phyloP scores from a whole-genome alignment of 2,329 filamentous ascomycete species.

The Botryotinia convoluta region DNA sequence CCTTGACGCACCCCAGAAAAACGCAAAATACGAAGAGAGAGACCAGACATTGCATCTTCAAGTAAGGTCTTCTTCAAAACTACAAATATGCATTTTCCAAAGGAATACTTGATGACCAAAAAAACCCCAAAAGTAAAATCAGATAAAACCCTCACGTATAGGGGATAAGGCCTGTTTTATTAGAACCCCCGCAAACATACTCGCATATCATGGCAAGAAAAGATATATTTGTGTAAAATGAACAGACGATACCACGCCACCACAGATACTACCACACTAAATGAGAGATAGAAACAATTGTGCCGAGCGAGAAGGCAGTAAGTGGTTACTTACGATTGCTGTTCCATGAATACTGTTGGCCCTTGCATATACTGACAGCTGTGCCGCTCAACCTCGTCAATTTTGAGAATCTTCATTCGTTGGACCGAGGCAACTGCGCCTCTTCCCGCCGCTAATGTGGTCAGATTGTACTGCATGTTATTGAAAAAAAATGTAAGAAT shows the following conservation, averaged over 20 bases:
- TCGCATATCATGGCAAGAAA: background rate
- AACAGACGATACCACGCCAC: background rate
- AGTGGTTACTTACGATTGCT: background rate
- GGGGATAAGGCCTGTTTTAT: background rate
- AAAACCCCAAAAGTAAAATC: background rate
- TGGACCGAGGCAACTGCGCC: conserved; percentile 16
- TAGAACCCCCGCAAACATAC: background rate
- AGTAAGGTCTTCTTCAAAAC: background rate
- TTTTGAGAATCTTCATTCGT: conserved; percentile 7
- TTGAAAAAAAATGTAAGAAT: conserved; percentile 7
- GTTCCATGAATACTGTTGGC: conserved; percentile 8
- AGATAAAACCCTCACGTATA: background rate
- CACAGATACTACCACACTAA: conserved; percentile 13
- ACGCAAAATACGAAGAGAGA: background rate
- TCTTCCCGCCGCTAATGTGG: conserved; percentile 17
- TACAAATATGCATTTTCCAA: conserved; percentile 12
- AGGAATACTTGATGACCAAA: background rate
- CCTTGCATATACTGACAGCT: conserved; percentile 18
- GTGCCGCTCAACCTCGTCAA: conserved; percentile 18
- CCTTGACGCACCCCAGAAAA: background rate
- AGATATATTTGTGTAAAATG: conserved; percentile 1
- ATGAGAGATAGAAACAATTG: conserved; percentile 9
- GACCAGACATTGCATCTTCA: conserved; percentile 14
- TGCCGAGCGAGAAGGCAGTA: conserved; percentile 13
- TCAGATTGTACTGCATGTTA: conserved; percentile 13